Percentiles rank a stretch among this genome's conserved stretches.
These are phyloP conservation scores for Andrographis paniculata DNA, from an alignment of 305 asterid species.

Conservation along the genomic window DNA sequence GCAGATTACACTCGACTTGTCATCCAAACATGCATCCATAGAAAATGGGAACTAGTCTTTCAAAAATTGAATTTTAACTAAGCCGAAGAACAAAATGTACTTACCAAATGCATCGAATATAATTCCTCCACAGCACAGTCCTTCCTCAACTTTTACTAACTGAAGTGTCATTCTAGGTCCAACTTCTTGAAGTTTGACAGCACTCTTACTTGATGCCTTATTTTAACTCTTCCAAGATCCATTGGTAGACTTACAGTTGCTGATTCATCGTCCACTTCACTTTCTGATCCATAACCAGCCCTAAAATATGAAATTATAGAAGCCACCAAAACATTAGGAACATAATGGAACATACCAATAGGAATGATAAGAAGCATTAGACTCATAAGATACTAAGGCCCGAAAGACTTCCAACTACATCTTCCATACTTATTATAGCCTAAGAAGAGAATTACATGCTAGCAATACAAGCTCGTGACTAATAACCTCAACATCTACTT, in stretches of 20 bases:
- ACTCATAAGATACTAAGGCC: too few species aligned
- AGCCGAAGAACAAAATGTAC: background rate
- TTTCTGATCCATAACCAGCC: constrained; percentile 93
- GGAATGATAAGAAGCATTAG: too few species aligned
- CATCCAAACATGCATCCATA: too few species aligned
- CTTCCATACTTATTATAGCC: too few species aligned
- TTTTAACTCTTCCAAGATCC: constrained; percentile 79
- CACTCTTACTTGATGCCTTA: constrained; percentile 72
- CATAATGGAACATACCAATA: background rate
- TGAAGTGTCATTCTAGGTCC: constrained; percentile 90
- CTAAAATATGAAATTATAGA: constrained; percentile 25
- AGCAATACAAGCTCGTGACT: too few species aligned
- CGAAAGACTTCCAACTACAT: too few species aligned
- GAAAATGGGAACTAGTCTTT: too few species aligned
- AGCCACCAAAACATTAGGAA: background rate
- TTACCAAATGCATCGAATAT: constrained; percentile 62
- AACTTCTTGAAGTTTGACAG: constrained; percentile 91
- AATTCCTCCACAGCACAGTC: constrained; percentile 68
- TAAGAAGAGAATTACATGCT: too few species aligned
- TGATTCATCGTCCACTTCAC: constrained; percentile 87
- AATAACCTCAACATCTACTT: too few species aligned
- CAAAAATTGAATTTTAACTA: background rate
- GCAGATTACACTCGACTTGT: too few species aligned
- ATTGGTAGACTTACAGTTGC: constrained; percentile 63
- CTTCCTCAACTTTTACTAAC: constrained; percentile 69